Base-by-base conservation (phyloP, 2,329 filamentous ascomycete genomes). In the Xylaria arbuscula region DNA sequence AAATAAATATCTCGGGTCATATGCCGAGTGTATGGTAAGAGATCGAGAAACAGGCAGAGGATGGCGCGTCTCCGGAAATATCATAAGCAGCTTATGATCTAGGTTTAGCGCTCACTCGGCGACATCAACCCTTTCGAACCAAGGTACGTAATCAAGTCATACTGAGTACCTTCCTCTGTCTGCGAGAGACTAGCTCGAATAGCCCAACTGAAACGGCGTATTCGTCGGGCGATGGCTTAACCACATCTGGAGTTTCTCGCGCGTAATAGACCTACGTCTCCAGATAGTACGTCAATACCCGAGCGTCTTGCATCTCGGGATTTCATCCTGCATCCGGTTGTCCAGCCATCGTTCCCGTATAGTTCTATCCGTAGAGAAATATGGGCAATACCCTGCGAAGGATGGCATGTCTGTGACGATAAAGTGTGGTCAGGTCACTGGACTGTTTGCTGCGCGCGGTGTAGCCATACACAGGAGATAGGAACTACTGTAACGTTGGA, bases 371-470 rank as follows among this genome's bases (percentile, higher is more conserved):
- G 2, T 22, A 11, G 50, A 19, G 17, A 40, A 69, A 57, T 17
- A 51, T 36, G 68, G 68, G 68, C 62, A 70, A 70, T 58, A 70
- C 34, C 66, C 66, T 68, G 68, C 68, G 68, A 70, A 54, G 48
- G 15, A 59, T 48, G 28, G 50, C 28, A 55, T 48, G 28, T 47
- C 22, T 54, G 40, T 10, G 42, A 40, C 10, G 47, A 40, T 15
- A 5, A 28, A 24, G 22, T 13, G 17, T 38, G 60, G 54, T 22
- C 10, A 11, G 38, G 53, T 51, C 53, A 54, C n/a, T 6, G 36
- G 53, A 13, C 24, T 34, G 50, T 34, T 50, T 34, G 59, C 51
- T 50, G 51, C 19, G 32, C 7, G 28, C 42, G 38, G 58, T 38
- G 17, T 32, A 7, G 28, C 28, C 28, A 5, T 15, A 51, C 28